Evolutionary conservation across 2,329 filamentous ascomycete species (phyloP).

Genomic region (Fusarium sp.): DNA sequence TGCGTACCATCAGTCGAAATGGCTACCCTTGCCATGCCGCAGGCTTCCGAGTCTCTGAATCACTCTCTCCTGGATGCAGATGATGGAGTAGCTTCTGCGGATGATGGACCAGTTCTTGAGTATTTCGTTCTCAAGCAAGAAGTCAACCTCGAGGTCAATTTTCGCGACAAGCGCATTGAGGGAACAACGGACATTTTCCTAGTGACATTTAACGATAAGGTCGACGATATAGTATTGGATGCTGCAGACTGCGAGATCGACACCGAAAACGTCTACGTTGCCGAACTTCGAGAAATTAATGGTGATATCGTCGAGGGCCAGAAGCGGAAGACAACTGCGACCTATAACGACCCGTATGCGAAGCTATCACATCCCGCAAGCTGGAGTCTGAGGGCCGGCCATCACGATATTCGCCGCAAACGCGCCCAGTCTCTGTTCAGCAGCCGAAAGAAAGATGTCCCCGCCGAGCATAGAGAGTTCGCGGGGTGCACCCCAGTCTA

Average conservation of each 20-base stretch:
- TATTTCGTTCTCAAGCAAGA: constrained; percentile 81
- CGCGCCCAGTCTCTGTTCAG: constrained; percentile 69
- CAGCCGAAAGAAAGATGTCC: constrained; percentile 64
- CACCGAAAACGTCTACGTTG: constrained; percentile 64
- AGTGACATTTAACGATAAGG: constrained; percentile 69
- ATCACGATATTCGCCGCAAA: constrained; percentile 80
- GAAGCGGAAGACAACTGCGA: constrained; percentile 55
- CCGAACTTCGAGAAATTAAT: constrained; percentile 53
- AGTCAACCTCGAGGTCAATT: constrained; percentile 90
- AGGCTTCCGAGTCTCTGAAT: constrained; percentile 31
- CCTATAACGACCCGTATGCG: constrained; percentile 75
- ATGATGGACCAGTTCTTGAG: constrained; percentile 54
- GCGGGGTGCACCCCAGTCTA: constrained; percentile 68
- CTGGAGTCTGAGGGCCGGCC: constrained; percentile 74
- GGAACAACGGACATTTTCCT: constrained; percentile 87
- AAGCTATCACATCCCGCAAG: constrained; percentile 70
- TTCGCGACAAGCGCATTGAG: constrained; percentile 77
- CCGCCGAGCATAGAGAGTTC: constrained; percentile 66
- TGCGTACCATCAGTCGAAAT: constrained; percentile 35
- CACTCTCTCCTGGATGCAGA: constrained; percentile 50
- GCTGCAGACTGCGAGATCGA: constrained; percentile 72
- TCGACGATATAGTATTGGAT: constrained; percentile 69
- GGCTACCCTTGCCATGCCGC: constrained; percentile 37
- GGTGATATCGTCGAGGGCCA: constrained; percentile 53
- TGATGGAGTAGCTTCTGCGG: constrained; percentile 50